phyloP scores from a whole-genome alignment of 163 green algal genomes.

The Chlamydomonas reinhardtii region DNA sequence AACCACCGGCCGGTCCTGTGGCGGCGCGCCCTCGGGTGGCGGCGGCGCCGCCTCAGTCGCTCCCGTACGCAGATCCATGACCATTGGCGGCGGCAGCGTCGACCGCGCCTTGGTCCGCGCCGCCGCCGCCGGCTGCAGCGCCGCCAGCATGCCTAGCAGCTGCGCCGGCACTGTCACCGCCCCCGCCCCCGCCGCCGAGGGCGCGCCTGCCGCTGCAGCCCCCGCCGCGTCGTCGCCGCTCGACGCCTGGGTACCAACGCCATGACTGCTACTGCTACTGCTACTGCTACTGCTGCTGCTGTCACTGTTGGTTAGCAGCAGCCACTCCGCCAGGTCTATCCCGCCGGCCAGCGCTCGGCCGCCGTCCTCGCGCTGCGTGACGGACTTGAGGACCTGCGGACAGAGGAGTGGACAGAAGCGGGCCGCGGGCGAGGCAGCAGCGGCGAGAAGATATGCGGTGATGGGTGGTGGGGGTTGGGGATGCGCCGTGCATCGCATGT shows the following conservation, averaged over 20 bases:
- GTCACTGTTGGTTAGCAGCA: background rate
- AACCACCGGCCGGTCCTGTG: background rate
- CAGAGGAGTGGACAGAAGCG: too few species aligned
- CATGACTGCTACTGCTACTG: background rate
- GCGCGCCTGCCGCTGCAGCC: background rate
- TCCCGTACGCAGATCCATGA: background rate
- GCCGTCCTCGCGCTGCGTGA: conserved; percentile 51
- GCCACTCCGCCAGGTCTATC: conserved; percentile 17
- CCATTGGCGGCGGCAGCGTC: background rate
- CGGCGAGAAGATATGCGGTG: too few species aligned
- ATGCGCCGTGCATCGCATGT: too few species aligned
- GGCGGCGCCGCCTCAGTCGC: background rate
- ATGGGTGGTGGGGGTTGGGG: too few species aligned
- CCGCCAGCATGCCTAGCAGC: conserved; percentile 70
- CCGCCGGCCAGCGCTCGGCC: conserved; percentile 2
- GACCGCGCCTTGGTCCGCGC: conserved; percentile 26
- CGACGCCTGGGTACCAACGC: background rate
- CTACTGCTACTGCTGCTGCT: background rate
- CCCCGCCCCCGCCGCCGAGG: too few species aligned
- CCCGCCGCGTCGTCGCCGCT: background rate
- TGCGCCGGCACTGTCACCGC: conserved; percentile 23
- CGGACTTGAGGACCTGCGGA: conserved; percentile 45
- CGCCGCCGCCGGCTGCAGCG: conserved; percentile 58
- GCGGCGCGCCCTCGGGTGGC: background rate
- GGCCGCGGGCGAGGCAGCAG: too few species aligned